These are phyloP conservation scores for Chrysoporthe puriensis DNA, from an alignment of 2,329 filamentous ascomycete species.

Conservation along the genomic window DNA sequence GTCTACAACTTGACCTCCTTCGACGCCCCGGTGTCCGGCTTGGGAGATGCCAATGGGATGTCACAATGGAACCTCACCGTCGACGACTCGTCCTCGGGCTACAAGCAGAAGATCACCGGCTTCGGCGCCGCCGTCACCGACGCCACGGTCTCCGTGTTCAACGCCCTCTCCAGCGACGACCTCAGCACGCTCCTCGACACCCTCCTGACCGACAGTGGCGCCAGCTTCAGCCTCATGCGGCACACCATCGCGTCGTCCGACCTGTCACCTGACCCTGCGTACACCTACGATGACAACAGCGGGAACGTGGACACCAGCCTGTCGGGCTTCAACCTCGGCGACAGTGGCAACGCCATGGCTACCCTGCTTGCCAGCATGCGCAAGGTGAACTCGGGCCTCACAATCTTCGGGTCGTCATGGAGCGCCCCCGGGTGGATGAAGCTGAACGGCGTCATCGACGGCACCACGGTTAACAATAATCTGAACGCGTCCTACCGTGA, in stretches of 20 bases:
- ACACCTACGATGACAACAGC: conserved; percentile 44
- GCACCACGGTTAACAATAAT: conserved; percentile 43
- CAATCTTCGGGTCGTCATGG: conserved; percentile 45
- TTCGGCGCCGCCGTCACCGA: conserved; percentile 50
- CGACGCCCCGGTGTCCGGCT: conserved; percentile 40
- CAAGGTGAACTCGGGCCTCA: conserved; percentile 39
- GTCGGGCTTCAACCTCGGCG: conserved; percentile 41
- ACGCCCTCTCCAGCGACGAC: conserved; percentile 37
- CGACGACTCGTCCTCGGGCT: conserved; percentile 42
- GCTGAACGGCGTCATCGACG: conserved; percentile 40
- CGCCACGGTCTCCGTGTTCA: conserved; percentile 44
- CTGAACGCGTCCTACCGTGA: conserved; percentile 43
- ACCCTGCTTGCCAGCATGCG: conserved; percentile 43
- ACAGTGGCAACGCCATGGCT: conserved; percentile 45
- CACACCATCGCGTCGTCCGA: conserved; percentile 48
- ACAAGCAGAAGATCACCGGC: conserved; percentile 45
- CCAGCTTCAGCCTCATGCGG: conserved; percentile 45
- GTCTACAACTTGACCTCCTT: conserved; percentile 41
- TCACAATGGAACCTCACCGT: conserved; percentile 45
- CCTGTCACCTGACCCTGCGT: conserved; percentile 43
- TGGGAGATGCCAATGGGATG: conserved; percentile 36
- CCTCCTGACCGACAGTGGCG: conserved; percentile 42
- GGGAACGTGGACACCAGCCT: conserved; percentile 38
- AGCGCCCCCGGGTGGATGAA: conserved; percentile 49
- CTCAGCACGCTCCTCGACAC: conserved; percentile 40